Base-by-base conservation (phyloP, 306 rosid species). In the Quillaja saponaria region DNA sequence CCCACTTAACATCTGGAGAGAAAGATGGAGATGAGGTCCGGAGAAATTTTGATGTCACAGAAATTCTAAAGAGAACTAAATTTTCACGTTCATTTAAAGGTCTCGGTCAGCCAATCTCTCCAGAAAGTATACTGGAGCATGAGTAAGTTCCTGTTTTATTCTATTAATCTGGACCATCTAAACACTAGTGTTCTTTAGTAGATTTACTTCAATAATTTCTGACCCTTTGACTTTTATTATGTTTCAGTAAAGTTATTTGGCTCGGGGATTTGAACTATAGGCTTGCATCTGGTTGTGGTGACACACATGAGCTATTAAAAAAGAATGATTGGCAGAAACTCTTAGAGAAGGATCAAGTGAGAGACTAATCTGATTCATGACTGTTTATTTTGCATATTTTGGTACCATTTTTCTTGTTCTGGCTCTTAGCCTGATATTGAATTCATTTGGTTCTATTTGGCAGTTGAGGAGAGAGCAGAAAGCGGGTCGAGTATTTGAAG, bases 1-100 rank as follows among this genome's bases (percentile, higher is more conserved):
- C 99, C 46, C 99, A 92, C 69, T 77, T 92, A 21, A 80, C 95
- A 6, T 92, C 99, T 1, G 99, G 99, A 25, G 99, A 92, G 70
- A 92, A 74, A 71, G 83, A 74, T 44, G 99, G 96, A 0, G 99
- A 88, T 14, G 99, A 80, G 77, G 63, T 80, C 28, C 67, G 82
- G 33, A 78, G 99, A 67, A 92, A 89, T 61, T 57, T 81, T 14
- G 94, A 92, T 38, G 92, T 92, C 18, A 42, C 74, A 0, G 94
- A 89, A 77, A 92, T 92, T 55, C 56, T 92, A 19, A 92, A 74
- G 85, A 84, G 75, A 73, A 92, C 99, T 17, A 81, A 81, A 66
- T 92, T 92, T 73, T 75, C 69, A 10, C 67, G 59, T 40, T 77
- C 90, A 0, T 67, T 51, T 33, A 68, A 76, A 54, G 62, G 73